These are phyloP conservation scores for Naganishia sp. DNA, from an alignment of 1,284 basidiomycete species.

Conservation along the genomic window DNA sequence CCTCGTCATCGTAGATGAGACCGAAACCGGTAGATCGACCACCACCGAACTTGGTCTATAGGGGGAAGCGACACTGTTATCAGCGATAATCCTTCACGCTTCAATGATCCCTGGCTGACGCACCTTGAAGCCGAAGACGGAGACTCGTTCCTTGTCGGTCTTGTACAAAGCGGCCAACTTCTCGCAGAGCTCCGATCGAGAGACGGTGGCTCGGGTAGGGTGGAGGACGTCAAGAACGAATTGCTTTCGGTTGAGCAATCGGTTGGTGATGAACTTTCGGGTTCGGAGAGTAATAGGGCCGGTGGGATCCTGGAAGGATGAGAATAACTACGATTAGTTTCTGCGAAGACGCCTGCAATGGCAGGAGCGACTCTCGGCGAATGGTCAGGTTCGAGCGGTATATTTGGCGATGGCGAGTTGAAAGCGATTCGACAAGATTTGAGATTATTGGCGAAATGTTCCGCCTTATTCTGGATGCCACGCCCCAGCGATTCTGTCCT, in stretches of 20 bases:
- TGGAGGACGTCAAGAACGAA: slow-evolving; percentile 95
- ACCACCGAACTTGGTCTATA: slow-evolving; percentile 92
- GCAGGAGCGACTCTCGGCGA: no score
- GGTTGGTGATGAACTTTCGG: slow-evolving; percentile 99
- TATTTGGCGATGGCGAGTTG: background rate
- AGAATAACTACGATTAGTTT: background rate
- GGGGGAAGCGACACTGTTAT: slow-evolving; percentile 38
- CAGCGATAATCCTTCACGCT: background rate
- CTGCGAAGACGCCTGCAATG: no score
- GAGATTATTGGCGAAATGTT: no score
- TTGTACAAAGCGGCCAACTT: slow-evolving; percentile 78
- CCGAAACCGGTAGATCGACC: slow-evolving; percentile 97
- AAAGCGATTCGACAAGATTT: no score
- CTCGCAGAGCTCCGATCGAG: slow-evolving; percentile 88
- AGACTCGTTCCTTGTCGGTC: slow-evolving; percentile 63
- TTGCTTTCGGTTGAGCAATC: slow-evolving; percentile 82
- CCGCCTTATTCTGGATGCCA: no score
- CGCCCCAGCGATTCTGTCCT: no score
- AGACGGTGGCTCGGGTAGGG: slow-evolving; percentile 91
- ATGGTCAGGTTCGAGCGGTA: background rate
- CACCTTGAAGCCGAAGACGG: slow-evolving; percentile 64
- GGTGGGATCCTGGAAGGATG: slow-evolving; percentile 63
- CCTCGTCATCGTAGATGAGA: slow-evolving; percentile 96
- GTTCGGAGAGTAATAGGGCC: slow-evolving; percentile 96
- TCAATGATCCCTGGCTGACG: background rate